Evolutionary conservation across 1,284 basidiomycete species (phyloP).

Genomic region (Apiotrichum siamense): DNA sequence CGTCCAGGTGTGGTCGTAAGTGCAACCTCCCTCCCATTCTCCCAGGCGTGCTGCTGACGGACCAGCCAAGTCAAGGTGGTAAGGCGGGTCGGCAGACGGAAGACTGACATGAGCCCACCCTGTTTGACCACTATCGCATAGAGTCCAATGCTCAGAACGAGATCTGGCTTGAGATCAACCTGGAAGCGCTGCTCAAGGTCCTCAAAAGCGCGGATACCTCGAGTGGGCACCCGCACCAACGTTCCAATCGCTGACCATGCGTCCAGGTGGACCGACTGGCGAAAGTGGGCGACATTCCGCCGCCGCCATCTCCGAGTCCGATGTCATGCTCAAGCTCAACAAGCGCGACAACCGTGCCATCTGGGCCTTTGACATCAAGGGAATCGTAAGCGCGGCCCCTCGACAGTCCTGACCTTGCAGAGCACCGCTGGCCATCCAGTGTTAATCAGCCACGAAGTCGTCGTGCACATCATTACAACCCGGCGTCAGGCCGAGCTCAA

Average conservation of each 20-base stretch:
- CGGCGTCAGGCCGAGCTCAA: slow-evolving; percentile 63
- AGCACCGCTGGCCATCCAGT: slow-evolving; percentile 25
- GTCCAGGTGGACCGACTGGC: slow-evolving; percentile 1
- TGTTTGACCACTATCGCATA: slow-evolving; percentile 77
- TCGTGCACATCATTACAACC: slow-evolving; percentile 61
- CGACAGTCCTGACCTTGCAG: slow-evolving; percentile 5
- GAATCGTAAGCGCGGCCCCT: slow-evolving; percentile 21
- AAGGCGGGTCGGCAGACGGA: slow-evolving; percentile 25
- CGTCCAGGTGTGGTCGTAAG: slow-evolving; percentile 88
- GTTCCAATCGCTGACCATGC: not conserved
- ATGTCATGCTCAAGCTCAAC: slow-evolving; percentile 68
- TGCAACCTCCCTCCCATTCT: slow-evolving; percentile 17
- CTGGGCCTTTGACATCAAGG: slow-evolving; percentile 41
- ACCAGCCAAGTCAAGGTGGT: slow-evolving; percentile 48
- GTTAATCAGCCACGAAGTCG: slow-evolving; percentile 46
- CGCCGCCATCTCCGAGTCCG: slow-evolving; percentile 48
- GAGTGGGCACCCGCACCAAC: slow-evolving; percentile 16
- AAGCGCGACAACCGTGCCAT: slow-evolving; percentile 35
- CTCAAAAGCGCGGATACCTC: slow-evolving; percentile 50
- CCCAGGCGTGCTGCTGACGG: not conserved
- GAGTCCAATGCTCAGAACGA: slow-evolving; percentile 75
- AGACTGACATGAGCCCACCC: slow-evolving; percentile 56
- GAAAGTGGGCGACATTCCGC: slow-evolving; percentile 5
- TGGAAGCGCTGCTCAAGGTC: slow-evolving; percentile 67
- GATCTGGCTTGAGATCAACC: slow-evolving; percentile 62